Evolutionary conservation across 176 grass and related monocot species (phyloP), one percentile per base, ranked within the genome.

Genomic region (Bonia amplexicaulis): DNA sequence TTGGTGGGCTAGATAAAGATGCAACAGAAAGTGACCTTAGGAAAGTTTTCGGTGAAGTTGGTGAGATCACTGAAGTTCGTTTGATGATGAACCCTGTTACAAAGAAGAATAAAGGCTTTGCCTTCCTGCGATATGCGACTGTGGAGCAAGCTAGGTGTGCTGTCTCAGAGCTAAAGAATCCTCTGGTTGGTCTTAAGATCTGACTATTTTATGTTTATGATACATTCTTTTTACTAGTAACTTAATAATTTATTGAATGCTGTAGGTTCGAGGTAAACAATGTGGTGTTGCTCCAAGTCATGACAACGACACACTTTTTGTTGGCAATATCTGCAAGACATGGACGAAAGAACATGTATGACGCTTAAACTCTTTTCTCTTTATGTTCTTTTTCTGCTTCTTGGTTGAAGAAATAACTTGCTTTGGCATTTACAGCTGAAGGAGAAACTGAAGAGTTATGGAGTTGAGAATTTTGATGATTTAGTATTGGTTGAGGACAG

Each of bases 31-130:
- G 82, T 74, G 96, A 98, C 53, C 90, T 98, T 65, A 85, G 73
- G 84, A 92, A 96, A 70, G 96, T 98, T 44, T 98, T 98, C 66
- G 72, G 83, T 87, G 78, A 94, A 92, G 89, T 90, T 51, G 96
- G 96, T 27, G 96, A 96, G 44, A 81, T 98, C 77, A 95, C 84
- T 40, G 93, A 93, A 74, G 88, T 98, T 80, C 89, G 96, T 69
- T 85, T 98, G 72, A 87, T 95, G 89, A 95, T 94, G 89, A 93
- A 95, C 71, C 89, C 93, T 77, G 47, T 82, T 29, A 95, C 93
- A 14, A 95, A 96, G 88, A 93, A 95, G 80, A 98, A 98, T 46
- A 98, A 95, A 96, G 96, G 96, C 17, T 98, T 93, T 89, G 96
- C 96, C 39, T 98, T 98, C 80, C 82, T 98, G 87, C 89, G 74